These are phyloP conservation scores for Sophora flavescens DNA, from an alignment of 306 rosid genomes.

Conservation along the genomic window DNA sequence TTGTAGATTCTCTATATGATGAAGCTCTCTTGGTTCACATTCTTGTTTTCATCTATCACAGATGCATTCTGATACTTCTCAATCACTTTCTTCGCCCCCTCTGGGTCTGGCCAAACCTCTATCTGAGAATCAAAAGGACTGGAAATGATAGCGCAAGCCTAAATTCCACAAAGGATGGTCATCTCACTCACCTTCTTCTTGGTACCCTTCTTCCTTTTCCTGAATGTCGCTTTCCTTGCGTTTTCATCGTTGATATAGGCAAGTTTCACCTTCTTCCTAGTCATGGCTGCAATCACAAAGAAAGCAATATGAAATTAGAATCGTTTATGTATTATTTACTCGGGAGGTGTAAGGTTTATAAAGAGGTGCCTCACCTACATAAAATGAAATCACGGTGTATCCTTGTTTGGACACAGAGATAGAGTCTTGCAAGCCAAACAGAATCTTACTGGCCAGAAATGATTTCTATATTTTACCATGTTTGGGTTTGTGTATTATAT, in stretches of 20 bases:
- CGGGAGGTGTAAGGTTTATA: not conserved
- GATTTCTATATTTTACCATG: not conserved
- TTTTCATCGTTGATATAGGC: constrained; percentile 48
- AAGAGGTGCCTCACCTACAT: not conserved
- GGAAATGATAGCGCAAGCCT: constrained; percentile 63
- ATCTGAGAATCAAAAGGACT: constrained; percentile 56
- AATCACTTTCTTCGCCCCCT: constrained; percentile 20
- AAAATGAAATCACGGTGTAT: not conserved
- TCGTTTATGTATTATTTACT: not conserved
- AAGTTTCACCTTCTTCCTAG: constrained; percentile 58
- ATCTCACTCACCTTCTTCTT: constrained; percentile 58
- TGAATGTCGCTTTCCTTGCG: constrained; percentile 57
- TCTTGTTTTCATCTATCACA: constrained; percentile 33
- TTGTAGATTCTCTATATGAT: constrained; percentile 34
- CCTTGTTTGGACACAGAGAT: constrained; percentile 18
- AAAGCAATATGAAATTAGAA: not conserved
- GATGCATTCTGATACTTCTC: not conserved
- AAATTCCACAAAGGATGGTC: constrained; percentile 60
- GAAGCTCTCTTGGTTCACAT: constrained; percentile 46
- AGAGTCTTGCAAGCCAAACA: not conserved
- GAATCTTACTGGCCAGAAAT: not conserved
- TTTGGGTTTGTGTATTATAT: not conserved
- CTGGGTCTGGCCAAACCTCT: constrained; percentile 60
- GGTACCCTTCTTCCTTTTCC: constrained; percentile 66
- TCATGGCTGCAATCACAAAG: constrained; percentile 43